These are phyloP conservation scores for Quercus rubra DNA, from an alignment of 306 rosid species.

Conservation along the genomic window DNA sequence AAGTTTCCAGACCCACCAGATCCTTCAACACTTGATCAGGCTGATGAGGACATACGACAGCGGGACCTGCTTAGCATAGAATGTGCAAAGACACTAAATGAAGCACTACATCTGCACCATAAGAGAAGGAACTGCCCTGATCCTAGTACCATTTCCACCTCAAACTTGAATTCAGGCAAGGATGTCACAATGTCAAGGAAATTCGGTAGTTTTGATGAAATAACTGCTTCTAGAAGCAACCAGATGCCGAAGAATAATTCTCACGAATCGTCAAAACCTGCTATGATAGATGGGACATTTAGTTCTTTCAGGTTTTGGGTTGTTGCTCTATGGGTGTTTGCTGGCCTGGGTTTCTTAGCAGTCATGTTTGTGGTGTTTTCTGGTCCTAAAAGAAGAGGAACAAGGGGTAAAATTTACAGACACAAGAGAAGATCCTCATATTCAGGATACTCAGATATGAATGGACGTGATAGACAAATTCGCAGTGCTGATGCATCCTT, in stretches of 20 bases:
- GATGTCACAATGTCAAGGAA: slow-evolving; percentile 45
- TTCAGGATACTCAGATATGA: slow-evolving; percentile 50
- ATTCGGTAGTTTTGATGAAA: slow-evolving; percentile 41
- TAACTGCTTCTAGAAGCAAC: slow-evolving; percentile 22
- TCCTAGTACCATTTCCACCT: slow-evolving; percentile 39
- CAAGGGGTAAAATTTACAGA: slow-evolving; percentile 53
- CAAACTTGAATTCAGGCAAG: slow-evolving; percentile 24
- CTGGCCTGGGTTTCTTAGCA: slow-evolving; percentile 71
- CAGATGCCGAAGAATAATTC: slow-evolving; percentile 21
- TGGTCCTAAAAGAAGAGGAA: slow-evolving; percentile 54
- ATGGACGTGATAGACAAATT: slow-evolving; percentile 56
- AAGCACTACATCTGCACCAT: slow-evolving; percentile 75
- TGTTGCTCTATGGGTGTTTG: slow-evolving; percentile 69
- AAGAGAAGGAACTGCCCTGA: slow-evolving; percentile 51
- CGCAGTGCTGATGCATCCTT: slow-evolving; percentile 40
- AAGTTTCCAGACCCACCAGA: slow-evolving; percentile 83
- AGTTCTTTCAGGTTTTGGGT: slow-evolving; percentile 76
- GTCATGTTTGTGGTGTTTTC: slow-evolving; percentile 45
- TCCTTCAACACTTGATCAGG: slow-evolving; percentile 43
- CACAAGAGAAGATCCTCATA: slow-evolving; percentile 62
- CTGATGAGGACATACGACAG: slow-evolving; percentile 31
- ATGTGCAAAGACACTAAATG: slow-evolving; percentile 67
- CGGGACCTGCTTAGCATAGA: slow-evolving; percentile 86
- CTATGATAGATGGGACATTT: slow-evolving; percentile 49
- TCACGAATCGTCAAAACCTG: slow-evolving; percentile 25